Percentiles rank a stretch among this genome's conserved stretches.
Evolutionary conservation across 108 stramenopile species (phyloP).

Genomic region (Schizochytrium sp.): DNA sequence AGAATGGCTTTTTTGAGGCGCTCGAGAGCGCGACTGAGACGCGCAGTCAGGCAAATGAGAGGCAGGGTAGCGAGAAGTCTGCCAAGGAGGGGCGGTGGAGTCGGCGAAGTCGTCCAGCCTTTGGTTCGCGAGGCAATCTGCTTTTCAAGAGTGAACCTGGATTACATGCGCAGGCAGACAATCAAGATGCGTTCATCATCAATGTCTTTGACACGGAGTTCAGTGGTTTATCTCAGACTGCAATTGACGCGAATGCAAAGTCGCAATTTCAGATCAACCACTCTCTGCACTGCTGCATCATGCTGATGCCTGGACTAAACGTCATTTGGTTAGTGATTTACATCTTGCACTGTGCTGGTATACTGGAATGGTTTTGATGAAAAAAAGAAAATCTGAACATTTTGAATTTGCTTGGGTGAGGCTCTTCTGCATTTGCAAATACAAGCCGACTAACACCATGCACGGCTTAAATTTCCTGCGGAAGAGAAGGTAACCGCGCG

Average conservation of each 20-base stretch:
- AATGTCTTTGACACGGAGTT: neutral
- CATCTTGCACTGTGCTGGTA: neutral
- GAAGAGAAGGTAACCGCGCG: too few relatives aligned
- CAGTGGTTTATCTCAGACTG: neutral
- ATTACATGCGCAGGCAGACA: neutral
- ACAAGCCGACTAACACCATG: neutral
- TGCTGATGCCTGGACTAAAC: neutral
- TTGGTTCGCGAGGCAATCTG: neutral
- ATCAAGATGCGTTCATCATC: neutral
- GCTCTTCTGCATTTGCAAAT: neutral
- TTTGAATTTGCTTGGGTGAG: neutral
- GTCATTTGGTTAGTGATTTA: neutral
- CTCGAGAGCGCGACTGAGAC: too few relatives aligned
- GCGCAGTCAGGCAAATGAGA: too few relatives aligned
- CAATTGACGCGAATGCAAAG: neutral
- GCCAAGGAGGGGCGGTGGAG: too few relatives aligned
- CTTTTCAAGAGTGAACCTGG: neutral
- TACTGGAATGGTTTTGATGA: neutral
- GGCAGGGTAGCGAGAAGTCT: too few relatives aligned
- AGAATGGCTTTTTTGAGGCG: too few relatives aligned
- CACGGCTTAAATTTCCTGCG: too few relatives aligned
- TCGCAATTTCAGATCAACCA: constrained; percentile 8
- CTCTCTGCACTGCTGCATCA: neutral
- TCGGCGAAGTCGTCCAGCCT: neutral
- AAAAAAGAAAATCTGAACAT: neutral